Evolutionary conservation across 345 rosid species (phyloP).

Genomic region (Ailanthus altissimus): DNA sequence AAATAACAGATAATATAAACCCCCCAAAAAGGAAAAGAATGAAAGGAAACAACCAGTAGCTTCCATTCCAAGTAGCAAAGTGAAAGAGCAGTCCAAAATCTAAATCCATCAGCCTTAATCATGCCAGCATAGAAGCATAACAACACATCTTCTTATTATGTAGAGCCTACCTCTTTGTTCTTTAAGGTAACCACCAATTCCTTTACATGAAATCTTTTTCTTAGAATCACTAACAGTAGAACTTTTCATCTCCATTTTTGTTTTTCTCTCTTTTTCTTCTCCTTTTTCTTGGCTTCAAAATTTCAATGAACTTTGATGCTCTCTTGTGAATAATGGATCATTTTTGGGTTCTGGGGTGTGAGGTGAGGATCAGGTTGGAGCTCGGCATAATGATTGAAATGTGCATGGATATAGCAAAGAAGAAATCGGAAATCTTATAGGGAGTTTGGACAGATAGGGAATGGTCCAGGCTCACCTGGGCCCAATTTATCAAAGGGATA

Average conservation of each 20-base stretch:
- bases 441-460: conserved; percentile 10
- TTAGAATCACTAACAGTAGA: conserved; percentile 33
- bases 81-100: conserved; percentile 2
- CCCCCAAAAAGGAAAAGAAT: not conserved
- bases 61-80: conserved; percentile 11
- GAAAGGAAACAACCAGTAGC: not conserved
- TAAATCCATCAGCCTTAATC: conserved; percentile 23
- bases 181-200: conserved; percentile 42
- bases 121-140: conserved; percentile 60
- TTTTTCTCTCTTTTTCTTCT: not conserved
- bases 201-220: conserved; percentile 43
- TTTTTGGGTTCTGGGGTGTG: conserved; percentile 15
- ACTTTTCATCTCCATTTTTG: conserved; percentile 35
- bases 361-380: not conserved
- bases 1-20: not conserved
- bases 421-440: conserved; percentile 24
- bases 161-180: conserved; percentile 56
- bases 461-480: conserved; percentile 22
- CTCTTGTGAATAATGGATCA: conserved; percentile 22
- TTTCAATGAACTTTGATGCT: conserved; percentile 13
- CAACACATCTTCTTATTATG: conserved; percentile 55
- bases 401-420: conserved; percentile 24
- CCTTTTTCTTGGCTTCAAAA: conserved; percentile 4
- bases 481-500: conserved; percentile 17
- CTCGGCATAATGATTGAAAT: conserved; percentile 15